Evolutionary conservation across 2,329 filamentous ascomycete species (phyloP).

Genomic region (Pseudogymnoascus sp.): DNA sequence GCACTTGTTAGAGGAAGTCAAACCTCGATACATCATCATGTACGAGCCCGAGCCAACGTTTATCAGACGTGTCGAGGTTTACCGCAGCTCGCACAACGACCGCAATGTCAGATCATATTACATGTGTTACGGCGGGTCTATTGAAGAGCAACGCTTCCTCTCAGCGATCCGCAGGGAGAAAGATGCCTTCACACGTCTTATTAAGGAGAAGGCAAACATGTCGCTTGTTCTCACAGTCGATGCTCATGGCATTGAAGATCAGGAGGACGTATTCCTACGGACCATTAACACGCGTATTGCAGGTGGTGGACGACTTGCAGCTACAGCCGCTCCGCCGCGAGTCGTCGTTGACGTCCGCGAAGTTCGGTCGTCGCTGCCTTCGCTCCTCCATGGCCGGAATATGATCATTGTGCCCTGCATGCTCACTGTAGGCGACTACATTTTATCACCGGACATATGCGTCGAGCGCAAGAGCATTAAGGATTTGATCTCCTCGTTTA

Average conservation of each 20-base stretch:
- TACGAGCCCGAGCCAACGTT: constrained; percentile 95
- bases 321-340: constrained; percentile 78
- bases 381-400: constrained; percentile 78
- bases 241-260: constrained; percentile 61
- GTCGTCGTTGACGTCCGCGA: constrained; percentile 95
- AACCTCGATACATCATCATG: constrained; percentile 94
- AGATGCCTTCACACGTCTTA: constrained; percentile 88
- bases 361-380: constrained; percentile 87
- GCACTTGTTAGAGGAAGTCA: constrained; percentile 88
- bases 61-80: constrained; percentile 89
- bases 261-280: constrained; percentile 84
- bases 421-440: constrained; percentile 93
- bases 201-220: constrained; percentile 92
- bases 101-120: constrained; percentile 90
- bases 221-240: constrained; percentile 76
- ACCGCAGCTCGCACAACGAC: constrained; percentile 86
- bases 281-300: constrained; percentile 96
- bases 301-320: constrained; percentile 75
- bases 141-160: constrained; percentile 91
- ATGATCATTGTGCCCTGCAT: constrained; percentile 90
- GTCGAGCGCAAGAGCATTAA: constrained; percentile 90
- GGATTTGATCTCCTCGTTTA: constrained; percentile 86
- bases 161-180: constrained; percentile 89
- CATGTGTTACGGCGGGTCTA: constrained; percentile 88
- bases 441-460: constrained; percentile 83